phyloP scores from a whole-genome alignment of 768 basidiomycete species.

The Serpula lacrymans region DNA sequence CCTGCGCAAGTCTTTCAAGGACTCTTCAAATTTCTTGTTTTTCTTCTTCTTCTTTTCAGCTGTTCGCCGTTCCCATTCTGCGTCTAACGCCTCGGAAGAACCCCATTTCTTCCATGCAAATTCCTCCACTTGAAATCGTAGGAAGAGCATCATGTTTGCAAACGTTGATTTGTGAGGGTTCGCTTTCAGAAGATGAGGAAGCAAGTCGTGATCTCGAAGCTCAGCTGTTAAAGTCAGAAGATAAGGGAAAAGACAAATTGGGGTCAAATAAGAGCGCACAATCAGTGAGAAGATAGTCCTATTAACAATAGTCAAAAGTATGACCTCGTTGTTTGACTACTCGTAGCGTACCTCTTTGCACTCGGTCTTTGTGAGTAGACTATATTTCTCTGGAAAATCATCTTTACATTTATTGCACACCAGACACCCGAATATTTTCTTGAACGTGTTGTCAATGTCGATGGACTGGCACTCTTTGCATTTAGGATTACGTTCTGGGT shows the following conservation, averaged over 20 bases:
- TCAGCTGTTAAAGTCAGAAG: constrained; percentile 57
- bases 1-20: constrained; percentile 77
- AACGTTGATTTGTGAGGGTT: constrained; percentile 95
- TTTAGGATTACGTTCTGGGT: constrained; percentile 71
- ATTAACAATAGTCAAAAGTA: constrained; percentile 10
- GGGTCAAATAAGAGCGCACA: too few species aligned
- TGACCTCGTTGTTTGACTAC: too few species aligned
- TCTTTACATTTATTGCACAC: constrained; percentile 93
- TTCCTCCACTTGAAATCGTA: constrained; percentile 90
- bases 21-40: constrained; percentile 93
- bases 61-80: constrained; percentile 76
- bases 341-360: constrained; percentile 76
- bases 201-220: constrained; percentile 83
- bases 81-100: constrained; percentile 84
- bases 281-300: constrained; percentile 96
- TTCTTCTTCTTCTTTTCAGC: constrained; percentile 86
- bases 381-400: constrained; percentile 87
- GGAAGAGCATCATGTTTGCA: constrained; percentile 98
- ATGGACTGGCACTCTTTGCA: constrained; percentile 85
- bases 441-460: constrained; percentile 82
- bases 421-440: constrained; percentile 76
- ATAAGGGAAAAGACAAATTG: constrained; percentile 24
- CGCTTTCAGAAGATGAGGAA: constrained; percentile 91
- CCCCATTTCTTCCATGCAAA: constrained; percentile 99
- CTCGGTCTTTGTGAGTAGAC: constrained; percentile 95